Base-by-base conservation (phyloP, 352 stramenopile species). In the Pythium sp. region DNA sequence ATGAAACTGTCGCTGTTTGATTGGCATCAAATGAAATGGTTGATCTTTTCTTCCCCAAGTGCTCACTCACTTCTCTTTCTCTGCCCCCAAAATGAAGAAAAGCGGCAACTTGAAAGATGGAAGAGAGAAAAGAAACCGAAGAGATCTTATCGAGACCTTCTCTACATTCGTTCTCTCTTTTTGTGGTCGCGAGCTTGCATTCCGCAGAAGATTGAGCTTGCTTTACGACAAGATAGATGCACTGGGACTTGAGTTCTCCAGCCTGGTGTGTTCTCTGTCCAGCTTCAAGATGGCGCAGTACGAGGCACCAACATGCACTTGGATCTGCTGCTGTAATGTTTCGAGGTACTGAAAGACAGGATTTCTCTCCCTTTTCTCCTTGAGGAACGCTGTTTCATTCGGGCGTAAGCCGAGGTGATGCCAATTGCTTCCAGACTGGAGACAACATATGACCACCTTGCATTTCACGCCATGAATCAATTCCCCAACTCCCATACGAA, bases 1-100 rank as follows among this genome's bases (percentile, higher is more conserved):
- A 30, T 38, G 53, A 58, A 58, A 58, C 53, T 58, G 53, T 58
- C 53, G 14, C 53, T 30, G 53, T n/a, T n/a, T n/a, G 53, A 58
- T 58, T 58, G 11, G 53, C 53, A n/a, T 36, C 53, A 32, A 57
- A 11, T 11, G 28, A 32, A 57, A 11, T 11, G 28, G 14, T 58
- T 58, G 53, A 58, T 58, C 53, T 30, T 58, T 58, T 58, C 53
- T 20, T 7, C 38, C 38, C 24, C 22, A 36, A 58, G 12, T 38
- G 53, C 26, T 58, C 53, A 58, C 18, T 36, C 38, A 11, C 1
- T 28, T 55, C 11, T 55, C 11, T 15, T 55, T 55, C 47, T 30
- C 47, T n/a, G 47, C 11, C 38, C 38, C 5, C 38, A 18, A 47
- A 20, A 47, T 20, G 38, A 47, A 7, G 36, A 43, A 47, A 47